Evolutionary conservation across 164 flowering plant genomes (phyloP), one percentile per base, ranked within the genome.

Genomic region (Stephania cephalantha): DNA sequence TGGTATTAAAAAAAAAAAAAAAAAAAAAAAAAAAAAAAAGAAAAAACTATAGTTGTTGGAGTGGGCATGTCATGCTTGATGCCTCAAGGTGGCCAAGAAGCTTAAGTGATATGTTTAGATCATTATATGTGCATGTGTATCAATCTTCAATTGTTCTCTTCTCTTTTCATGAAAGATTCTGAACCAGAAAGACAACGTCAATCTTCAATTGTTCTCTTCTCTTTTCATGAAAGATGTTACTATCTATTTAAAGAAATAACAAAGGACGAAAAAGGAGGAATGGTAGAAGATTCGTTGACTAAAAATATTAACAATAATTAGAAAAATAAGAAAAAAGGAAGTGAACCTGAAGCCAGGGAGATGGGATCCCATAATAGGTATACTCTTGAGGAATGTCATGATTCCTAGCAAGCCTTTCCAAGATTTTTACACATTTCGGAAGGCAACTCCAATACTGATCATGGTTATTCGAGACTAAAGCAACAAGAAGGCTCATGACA

Each of bases 321-420:
- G 8, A 61, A 64, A 20, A n/a, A 52, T 68, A 72, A 73, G 45
- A 48, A 71, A 46, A n/a, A 80, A 30, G 4, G 15, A 30, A 55
- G 85, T 84, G 84, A 75, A 94, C 99, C 99, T 96, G 99, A 80
- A 96, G 99, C 99, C 99, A 96, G 55, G 99, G 99, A 79, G 99
- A 94, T 75, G 99, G 98, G 75, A 96, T 94, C 65, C 98, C 99
- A 84, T 96, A 94, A 81, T 96, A 96, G 48, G 98, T 94, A 82
- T 94, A 96, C 76, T 96, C 99, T 81, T 90, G 99, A 29, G 98
- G 98, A 74, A 96, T 77, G 85, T 96, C 99, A 78, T 90, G 95
- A 82, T 91, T 94, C 83, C 99, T 88, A 71, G 95, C 93, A 71
- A 96, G 94, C 79, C 98, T 90, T 81, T 96, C 98, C 86, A 96